Conservation (phyloP, 148 eudicot species). For the Rhododendron williamsianum region DNA sequence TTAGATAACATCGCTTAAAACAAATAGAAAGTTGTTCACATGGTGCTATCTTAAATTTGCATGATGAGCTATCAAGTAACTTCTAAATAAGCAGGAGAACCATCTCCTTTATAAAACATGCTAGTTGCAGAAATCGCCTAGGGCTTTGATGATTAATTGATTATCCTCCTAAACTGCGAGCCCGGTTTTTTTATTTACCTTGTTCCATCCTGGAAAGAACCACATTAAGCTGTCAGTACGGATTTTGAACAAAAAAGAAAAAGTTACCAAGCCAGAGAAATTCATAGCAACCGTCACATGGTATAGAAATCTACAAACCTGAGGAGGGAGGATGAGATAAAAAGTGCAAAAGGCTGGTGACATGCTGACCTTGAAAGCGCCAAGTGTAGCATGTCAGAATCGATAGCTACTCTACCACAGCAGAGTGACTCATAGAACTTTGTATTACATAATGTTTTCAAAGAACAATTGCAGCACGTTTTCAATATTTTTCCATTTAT, state of each 20-base stretch:
- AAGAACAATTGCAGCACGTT: neutral
- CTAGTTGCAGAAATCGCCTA: neutral
- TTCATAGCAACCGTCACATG: neutral
- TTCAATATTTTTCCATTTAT: neutral
- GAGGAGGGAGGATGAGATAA: neutral
- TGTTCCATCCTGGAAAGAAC: neutral
- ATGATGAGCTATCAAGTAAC: neutral
- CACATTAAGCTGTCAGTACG: neutral
- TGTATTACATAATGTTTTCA: neutral
- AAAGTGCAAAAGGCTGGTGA: neutral
- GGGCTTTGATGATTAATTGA: neutral
- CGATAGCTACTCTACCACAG: neutral
- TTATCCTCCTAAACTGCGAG: neutral
- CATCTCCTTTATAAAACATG: neutral
- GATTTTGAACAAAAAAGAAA: neutral
- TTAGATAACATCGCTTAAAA: neutral
- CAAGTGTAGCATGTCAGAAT: neutral
- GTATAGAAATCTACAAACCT: neutral
- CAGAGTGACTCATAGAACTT: neutral
- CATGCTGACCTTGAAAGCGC: neutral
- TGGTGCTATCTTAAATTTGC: neutral
- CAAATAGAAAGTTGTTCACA: neutral
- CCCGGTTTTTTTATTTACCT: neutral
- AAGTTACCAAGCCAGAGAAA: neutral
- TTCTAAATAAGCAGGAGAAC: neutral